phyloP scores from a whole-genome alignment of 345 rosid species.

The Salix viminalis region DNA sequence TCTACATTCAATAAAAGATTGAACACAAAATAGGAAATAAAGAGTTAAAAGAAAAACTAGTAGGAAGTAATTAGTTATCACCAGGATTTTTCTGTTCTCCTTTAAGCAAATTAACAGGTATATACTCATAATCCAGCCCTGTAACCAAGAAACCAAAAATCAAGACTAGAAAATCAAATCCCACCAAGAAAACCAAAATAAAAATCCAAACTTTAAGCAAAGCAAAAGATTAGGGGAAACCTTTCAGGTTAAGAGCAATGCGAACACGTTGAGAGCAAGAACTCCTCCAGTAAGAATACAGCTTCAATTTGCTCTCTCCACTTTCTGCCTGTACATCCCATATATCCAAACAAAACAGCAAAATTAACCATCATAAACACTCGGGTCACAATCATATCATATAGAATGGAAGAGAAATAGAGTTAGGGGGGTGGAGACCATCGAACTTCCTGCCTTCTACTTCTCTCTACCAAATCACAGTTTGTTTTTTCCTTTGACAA shows the following conservation, averaged over 20 bases:
- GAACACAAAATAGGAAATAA: background rate
- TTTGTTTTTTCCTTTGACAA: too few relatives aligned
- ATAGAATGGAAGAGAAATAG: too few relatives aligned
- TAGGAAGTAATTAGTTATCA: background rate
- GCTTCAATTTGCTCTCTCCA: slow-evolving; percentile 26
- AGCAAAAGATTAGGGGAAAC: slow-evolving; percentile 18
- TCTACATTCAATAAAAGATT: background rate
- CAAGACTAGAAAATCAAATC: background rate
- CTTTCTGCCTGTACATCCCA: background rate
- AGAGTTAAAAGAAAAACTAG: background rate
- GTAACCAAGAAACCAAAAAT: slow-evolving; percentile 1
- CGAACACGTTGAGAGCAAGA: slow-evolving; percentile 75
- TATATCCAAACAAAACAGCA: background rate
- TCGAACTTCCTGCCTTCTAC: too few relatives aligned
- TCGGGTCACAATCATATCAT: too few relatives aligned
- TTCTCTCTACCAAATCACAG: too few relatives aligned
- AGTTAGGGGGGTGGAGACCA: too few relatives aligned
- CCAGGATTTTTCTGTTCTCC: slow-evolving; percentile 69
- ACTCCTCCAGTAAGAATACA: slow-evolving; percentile 71
- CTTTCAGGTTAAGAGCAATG: slow-evolving; percentile 74
- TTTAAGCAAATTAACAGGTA: slow-evolving; percentile 49
- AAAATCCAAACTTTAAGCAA: background rate
- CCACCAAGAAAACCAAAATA: background rate
- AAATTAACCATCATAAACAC: too few relatives aligned
- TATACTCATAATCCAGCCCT: slow-evolving; percentile 69